Base-by-base conservation (phyloP, 1,139 yeast genomes). In the Scheffersomyces insectosa region DNA sequence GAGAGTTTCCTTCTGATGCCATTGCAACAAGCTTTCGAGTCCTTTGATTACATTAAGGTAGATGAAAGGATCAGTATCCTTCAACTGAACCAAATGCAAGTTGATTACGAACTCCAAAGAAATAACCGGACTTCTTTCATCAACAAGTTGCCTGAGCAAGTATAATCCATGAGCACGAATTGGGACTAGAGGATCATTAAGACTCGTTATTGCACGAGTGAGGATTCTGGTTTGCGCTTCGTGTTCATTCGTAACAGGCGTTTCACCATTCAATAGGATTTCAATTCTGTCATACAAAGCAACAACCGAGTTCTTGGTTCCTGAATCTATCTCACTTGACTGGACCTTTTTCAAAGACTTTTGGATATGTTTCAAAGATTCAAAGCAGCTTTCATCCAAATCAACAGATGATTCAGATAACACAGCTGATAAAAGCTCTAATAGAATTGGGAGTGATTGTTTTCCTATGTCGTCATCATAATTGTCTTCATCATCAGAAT, bases 31-130 rank as follows among this genome's bases (percentile, higher is more conserved):
- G 15, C 77, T 72, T 40, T 81, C 83, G 23, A 93, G 65, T 0
- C 95, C 91, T 55, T 87, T 89, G 48, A 93, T 87, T 0, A 85
- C 87, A 57, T 88, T 91, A 43, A 93, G 62, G 59, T 88, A 93
- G 13, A 93, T 80, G 59, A 83, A 93, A 0, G 98, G 96, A 49
- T 93, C 99, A 0, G 82, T 76, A 54, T 89, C 96, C 42, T 77
- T 76, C 40, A 93, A 65, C 51, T 86, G 89, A 2, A 74, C 67
- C 36, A 88, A 57, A 57, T 87, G 88, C 13, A 89, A 65, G 28
- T 79, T 73, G 32, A 88, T 63, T 0, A 79, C 89, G 43, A 78
- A 77, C 12, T 76, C 79, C 9, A 79, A 42, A 0, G 82, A 62
- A 5, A 90, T 62, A 0, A 79, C 79, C 1, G 70, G 63, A 33